Evolutionary conservation across 768 basidiomycete genomes (phyloP), one percentile per base, ranked within the genome.

Genomic region (Mycena haematopus): DNA sequence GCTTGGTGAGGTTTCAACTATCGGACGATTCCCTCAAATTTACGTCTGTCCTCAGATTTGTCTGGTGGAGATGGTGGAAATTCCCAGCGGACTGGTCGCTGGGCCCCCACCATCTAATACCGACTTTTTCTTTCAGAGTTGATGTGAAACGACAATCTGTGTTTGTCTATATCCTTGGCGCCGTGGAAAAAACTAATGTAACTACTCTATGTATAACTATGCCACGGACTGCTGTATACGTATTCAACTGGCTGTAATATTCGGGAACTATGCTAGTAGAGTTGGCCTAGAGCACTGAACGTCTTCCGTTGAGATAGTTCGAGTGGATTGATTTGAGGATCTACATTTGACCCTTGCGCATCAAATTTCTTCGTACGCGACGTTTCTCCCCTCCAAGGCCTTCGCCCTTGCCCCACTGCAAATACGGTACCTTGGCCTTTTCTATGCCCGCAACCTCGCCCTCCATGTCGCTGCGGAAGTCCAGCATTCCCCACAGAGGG

Each of bases 1-100:
- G 66, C 81, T 95, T 36, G 92, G 92, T 92, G 63, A 50, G 87
- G 52, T 29, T 50, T 31, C 10, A 47, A 35, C 49, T n/a, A 36
- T n/a, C 2, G 33, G 36, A 19, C 60, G 44, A 14, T 54, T 66
- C 10, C 33, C 65, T n/a, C 57, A 36, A 19, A 29, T 31, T 62
- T 2, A 42, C 49, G 8, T 35, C 36, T 52, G 11, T 31, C 4
- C 62, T 14, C 68, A 92, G 95, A 96, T 77, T 80, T 97, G 40
- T 90, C 91, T 1, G 95, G 94, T 7, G 94, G n/a, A 95, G 74
- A 88, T 86, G 77, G 90, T 95, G 17, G 92, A 95, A 71, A 93
- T 96, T 70, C 94, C 94, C 4, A 90, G 88, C 63, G 88, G 89
- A 29, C 78, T 95, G 56, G 77, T 83, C 50, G 82, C 90, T n/a